Percentiles rank a stretch among this genome's conserved stretches.
These are phyloP conservation scores for Allium sativum DNA, from an alignment of 106 monocot species.

Conservation along the genomic window DNA sequence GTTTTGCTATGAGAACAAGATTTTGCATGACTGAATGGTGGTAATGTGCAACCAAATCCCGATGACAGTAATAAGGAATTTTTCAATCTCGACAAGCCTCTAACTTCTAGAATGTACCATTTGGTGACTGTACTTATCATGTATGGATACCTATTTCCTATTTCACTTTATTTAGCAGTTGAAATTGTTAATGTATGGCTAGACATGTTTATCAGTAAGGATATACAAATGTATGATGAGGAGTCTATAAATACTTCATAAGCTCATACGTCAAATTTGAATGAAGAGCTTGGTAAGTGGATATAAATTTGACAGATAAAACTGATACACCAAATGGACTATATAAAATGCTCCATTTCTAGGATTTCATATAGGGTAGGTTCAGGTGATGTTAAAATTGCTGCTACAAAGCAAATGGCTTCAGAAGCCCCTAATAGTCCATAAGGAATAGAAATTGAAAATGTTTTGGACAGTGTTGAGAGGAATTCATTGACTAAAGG, in stretches of 20 bases:
- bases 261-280: conserved; percentile 63
- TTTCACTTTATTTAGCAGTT: conserved; percentile 74
- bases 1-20: conserved; percentile 48
- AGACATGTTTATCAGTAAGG: conserved; percentile 70
- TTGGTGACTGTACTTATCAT: conserved; percentile 65
- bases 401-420: conserved; percentile 60
- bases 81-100: conserved; percentile 45
- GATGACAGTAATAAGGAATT: conserved; percentile 11
- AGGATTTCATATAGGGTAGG: conserved; percentile 59
- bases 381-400: conserved; percentile 65
- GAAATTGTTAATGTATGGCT: conserved; percentile 67
- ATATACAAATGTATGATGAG: conserved; percentile 70
- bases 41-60: conserved; percentile 41
- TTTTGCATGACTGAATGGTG: conserved; percentile 55
- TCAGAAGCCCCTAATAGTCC: conserved; percentile 19
- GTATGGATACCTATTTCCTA: conserved; percentile 74
- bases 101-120: conserved; percentile 46
- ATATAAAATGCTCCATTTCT: conserved; percentile 60
- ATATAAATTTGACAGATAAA: conserved; percentile 68
- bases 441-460: conserved; percentile 39
- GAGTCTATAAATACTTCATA: conserved; percentile 46
- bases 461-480: conserved; percentile 19
- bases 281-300: conserved; percentile 76
- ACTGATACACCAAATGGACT: conserved; percentile 76
- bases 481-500: conserved; percentile 31